Evolutionary conservation across 495 filamentous ascomycete genomes (phyloP), one percentile per base, ranked within the genome.

Genomic region (Neurospora sublineolata): DNA sequence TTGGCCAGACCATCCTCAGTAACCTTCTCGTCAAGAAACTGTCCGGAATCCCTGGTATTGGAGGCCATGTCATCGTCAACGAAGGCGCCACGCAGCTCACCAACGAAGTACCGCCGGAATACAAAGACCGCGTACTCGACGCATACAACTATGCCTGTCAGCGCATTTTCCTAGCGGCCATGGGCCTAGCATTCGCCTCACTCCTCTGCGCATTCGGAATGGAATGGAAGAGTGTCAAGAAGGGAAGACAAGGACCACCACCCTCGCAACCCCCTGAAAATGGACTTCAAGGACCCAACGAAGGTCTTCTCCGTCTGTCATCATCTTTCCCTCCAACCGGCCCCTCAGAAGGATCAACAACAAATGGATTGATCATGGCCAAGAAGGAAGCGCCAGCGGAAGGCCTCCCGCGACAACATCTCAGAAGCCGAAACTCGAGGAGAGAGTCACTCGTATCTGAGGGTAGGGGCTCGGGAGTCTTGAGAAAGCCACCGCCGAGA

Each of bases 181-280:
- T 87, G 75, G 86, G 83, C n/a, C 74, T 90, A n/a, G 80, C 84
- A 2, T 86, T 87, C 68, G 77, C 84, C 4, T 80, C 83, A 20
- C 77, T 89, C 20, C 58, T 88, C 6, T 86, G 83, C 5, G 80
- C 86, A 0, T 72, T 88, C 3, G 82, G 80, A 30, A 86, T 90
- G 83, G 88, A 90, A 76, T 90, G 88, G 87, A 84, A 79, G 74
- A 90, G 83, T 70, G 82, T 90, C 68, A 89, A 89, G 79, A 83
- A 80, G 77, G 75, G 73, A 0, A 75, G 30, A 39, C 74, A 76
- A 58, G 72, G 72, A 10, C 73, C 77, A 3, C 74, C 72, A 18
- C 71, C 68, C 0, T 39, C 52, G 18, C 52, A 38, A 6, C 39
- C 41, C 16, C 58, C 37, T 8, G 60, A 27, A 37, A 40, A 46